A percentile compares a stretch with the other conserved stretches of the same genome.
Evolutionary conservation across 1,284 basidiomycete genomes (phyloP).

Genomic region (Amylostereum areolatum): DNA sequence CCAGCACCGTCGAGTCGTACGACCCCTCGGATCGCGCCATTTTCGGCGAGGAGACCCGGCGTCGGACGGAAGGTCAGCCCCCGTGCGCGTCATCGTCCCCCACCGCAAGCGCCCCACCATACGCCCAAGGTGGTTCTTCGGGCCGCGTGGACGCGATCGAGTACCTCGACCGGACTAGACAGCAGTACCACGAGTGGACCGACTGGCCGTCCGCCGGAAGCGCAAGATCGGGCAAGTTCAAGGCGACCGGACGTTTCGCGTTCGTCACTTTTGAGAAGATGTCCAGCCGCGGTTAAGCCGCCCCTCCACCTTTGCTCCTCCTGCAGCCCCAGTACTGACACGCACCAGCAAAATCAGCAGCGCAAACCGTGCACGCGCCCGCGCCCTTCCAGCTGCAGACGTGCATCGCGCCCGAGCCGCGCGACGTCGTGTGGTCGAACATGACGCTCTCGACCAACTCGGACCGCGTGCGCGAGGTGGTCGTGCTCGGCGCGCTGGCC

Average conservation of each 20-base stretch:
- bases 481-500: constrained; percentile 66
- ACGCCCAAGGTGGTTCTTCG: constrained; percentile 59
- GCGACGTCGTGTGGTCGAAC: constrained; percentile 94
- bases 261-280: constrained; percentile 98
- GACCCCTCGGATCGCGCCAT: constrained; percentile 56
- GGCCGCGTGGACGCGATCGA: constrained; percentile 83
- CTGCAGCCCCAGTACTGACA: too few relatives aligned
- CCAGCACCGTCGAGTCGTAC: constrained; percentile 71
- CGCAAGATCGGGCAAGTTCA: constrained; percentile 66
- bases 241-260: constrained; percentile 74
- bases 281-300: constrained; percentile 81
- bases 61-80: constrained; percentile 41
- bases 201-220: constrained; percentile 69
- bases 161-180: constrained; percentile 77
- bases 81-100: constrained; percentile 61
- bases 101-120: constrained; percentile 67
- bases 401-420: constrained; percentile 84
- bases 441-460: constrained; percentile 61
- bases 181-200: constrained; percentile 71
- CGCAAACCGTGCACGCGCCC: constrained; percentile 79
- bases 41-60: constrained; percentile 47
- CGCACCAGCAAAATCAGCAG: too few relatives aligned
- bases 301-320: too few relatives aligned
- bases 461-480: constrained; percentile 56
- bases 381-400: constrained; percentile 64